These are phyloP conservation scores for Salix arbutifolia DNA, from an alignment of 345 rosid genomes.

Conservation along the genomic window DNA sequence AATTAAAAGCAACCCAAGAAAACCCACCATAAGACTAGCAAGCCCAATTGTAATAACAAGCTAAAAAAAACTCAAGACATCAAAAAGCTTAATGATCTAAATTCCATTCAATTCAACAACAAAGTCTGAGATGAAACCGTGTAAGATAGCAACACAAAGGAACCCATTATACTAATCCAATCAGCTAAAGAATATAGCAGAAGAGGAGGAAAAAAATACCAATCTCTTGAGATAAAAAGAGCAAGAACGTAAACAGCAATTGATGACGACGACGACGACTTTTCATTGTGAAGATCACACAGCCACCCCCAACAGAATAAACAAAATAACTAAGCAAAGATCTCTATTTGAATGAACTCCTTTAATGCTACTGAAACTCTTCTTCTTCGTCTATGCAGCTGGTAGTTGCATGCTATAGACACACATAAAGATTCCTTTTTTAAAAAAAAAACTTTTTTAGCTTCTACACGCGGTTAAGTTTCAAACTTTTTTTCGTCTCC, in stretches of 20 bases:
- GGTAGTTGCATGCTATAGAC: constrained; percentile 27
- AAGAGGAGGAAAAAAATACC: constrained; percentile 42
- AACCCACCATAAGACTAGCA: not conserved
- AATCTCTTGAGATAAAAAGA: constrained; percentile 35
- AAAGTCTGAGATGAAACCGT: constrained; percentile 15
- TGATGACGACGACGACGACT: constrained; percentile 23
- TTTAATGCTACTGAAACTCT: constrained; percentile 19
- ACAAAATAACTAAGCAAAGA: constrained; percentile 3
- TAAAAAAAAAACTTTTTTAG: constrained; percentile 9
- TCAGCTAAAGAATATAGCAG: not conserved
- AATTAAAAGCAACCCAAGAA: not conserved
- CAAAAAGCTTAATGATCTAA: constrained; percentile 9
- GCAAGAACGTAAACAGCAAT: constrained; percentile 30
- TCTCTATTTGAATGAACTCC: constrained; percentile 8
- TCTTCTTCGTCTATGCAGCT: constrained; percentile 12
- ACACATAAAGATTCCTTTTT: constrained; percentile 27
- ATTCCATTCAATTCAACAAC: not conserved
- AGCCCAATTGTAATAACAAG: constrained; percentile 11
- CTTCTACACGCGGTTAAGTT: not conserved
- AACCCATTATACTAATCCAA: not conserved
- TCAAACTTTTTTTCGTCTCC: not conserved
- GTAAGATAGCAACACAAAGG: not conserved
- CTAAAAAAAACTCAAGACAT: not conserved
- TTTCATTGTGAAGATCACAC: constrained; percentile 36
- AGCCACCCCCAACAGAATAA: constrained; percentile 10